Conservation (phyloP, 345 rosid species). For the Hibiscus mutabilis region DNA sequence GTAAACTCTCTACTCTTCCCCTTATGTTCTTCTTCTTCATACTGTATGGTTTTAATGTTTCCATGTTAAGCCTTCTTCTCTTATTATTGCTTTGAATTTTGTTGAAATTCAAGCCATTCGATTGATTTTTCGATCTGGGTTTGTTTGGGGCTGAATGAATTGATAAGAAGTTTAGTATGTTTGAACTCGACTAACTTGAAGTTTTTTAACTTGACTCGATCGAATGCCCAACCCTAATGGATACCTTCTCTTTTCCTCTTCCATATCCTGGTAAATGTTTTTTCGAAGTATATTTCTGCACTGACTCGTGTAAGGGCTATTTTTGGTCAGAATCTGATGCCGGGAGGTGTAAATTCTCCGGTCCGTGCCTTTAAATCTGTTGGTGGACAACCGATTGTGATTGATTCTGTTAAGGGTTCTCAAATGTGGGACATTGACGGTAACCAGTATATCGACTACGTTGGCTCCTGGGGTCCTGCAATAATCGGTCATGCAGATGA, state of each 20-base stretch:
- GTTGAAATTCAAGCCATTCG: background rate
- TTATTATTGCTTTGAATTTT: background rate
- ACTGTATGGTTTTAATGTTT: background rate
- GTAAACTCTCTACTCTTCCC: conserved; percentile 17
- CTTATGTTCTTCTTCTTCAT: background rate
- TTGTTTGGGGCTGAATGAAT: too few relatives aligned
- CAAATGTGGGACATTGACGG: conserved; percentile 96
- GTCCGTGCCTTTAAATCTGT: conserved; percentile 97
- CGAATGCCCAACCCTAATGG: too few relatives aligned
- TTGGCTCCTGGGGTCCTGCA: conserved; percentile 98
- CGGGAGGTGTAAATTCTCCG: conserved; percentile 95
- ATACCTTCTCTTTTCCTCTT: too few relatives aligned
- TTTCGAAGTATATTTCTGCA: too few relatives aligned
- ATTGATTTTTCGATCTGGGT: conserved; percentile 5
- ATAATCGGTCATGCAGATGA: conserved; percentile 97
- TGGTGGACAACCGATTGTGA: conserved; percentile 83
- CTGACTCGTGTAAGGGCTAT: too few relatives aligned
- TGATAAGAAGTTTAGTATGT: too few relatives aligned
- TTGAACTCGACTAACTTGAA: too few relatives aligned
- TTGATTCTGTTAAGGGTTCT: conserved; percentile 92
- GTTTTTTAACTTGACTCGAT: too few relatives aligned
- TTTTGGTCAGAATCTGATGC: conserved; percentile 74
- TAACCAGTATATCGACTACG: conserved; percentile 88
- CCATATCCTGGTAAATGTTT: too few relatives aligned
- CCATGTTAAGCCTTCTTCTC: background rate